Evolutionary conservation across 208 protist genomes (phyloP), one percentile per base, ranked within the genome.

Genomic region (Leishmania guyanensis): DNA sequence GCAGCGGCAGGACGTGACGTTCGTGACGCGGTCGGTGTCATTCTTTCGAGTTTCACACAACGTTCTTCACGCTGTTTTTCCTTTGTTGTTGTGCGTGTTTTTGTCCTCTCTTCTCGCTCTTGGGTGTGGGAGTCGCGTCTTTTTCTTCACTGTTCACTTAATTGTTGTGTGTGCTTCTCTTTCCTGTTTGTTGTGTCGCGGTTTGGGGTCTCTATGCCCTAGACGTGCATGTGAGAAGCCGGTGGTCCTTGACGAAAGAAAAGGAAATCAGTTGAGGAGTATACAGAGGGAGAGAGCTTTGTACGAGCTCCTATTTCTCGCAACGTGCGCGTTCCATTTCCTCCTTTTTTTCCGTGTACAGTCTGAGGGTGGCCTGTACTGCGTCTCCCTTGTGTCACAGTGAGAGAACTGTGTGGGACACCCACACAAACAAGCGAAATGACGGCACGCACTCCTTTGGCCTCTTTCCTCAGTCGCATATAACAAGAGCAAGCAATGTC

Each of bases 141-240:
- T 50, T 50, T 75, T 50, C 68, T 66, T 43, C 36, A 51, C 62
- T 17, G 62, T 20, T 56, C 62, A 53, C 39, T 36, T 79, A 50
- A 33, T 66, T 71, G n/a, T 26, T 60, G 54, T 79, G 20, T 78
- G 60, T 54, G 58, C 48, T 74, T 75, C 43, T 79, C 39, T 75
- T 84, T 36, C 48, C 50, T 71, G n/a, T 20, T 1, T n/a, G 26
- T 74, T 26, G 29, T 65, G 29, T 39, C n/a, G 43, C 46, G 22
- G n/a, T 60, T 22, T 46, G 72, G 29, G 5, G 8, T 29, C 46
- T 46, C 20, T 73, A 12, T 3, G 22, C 33, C 46, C 48, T 73
- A 50, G 26, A 73, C 69, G 20, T 36, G 36, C 43, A 20, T 73
- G 20, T 29, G 69, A 36, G 69, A 26, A 36, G 69, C 48, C 26